A percentile compares a stretch with the other conserved stretches of the same genome.
phyloP scores from a whole-genome alignment of 305 asterid species.

The Fraxinus greggii region DNA sequence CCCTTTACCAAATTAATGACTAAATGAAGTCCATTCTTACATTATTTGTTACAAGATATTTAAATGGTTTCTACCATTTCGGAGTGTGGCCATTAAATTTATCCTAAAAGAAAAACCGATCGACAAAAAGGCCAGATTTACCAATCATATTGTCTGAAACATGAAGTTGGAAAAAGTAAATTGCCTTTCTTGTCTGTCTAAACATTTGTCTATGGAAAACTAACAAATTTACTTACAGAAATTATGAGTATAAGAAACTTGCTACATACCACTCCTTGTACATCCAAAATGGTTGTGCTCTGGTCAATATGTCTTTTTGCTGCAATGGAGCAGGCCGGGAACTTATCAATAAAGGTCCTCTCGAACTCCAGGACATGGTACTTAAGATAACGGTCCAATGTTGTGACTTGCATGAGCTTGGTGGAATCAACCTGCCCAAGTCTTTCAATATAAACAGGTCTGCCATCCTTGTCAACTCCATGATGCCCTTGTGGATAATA shows the following conservation, averaged over 20 bases:
- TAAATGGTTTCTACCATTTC: background rate
- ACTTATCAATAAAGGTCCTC: constrained; percentile 76
- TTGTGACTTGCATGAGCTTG: constrained; percentile 87
- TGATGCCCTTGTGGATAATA: constrained; percentile 98
- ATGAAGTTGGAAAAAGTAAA: background rate
- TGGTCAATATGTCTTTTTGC: constrained; percentile 84
- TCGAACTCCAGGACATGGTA: constrained; percentile 94
- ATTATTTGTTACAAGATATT: background rate
- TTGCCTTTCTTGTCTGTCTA: background rate
- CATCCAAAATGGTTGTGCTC: constrained; percentile 95
- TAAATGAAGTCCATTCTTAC: background rate
- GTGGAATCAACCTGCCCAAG: constrained; percentile 82
- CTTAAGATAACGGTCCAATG: constrained; percentile 76
- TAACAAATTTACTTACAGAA: background rate
- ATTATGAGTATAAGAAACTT: background rate
- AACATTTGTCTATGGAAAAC: background rate
- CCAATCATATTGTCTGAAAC: background rate
- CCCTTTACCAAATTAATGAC: constrained; percentile 49
- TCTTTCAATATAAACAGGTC: constrained; percentile 83
- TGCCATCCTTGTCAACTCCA: constrained; percentile 87
- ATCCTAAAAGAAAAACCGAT: background rate
- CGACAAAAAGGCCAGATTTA: background rate
- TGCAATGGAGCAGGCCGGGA: constrained; percentile 89
- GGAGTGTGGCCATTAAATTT: background rate
- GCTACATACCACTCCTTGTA: constrained; percentile 88